Evolutionary conservation across 495 filamentous ascomycete genomes (phyloP), one percentile per base, ranked within the genome.

Genomic region (Elaphomyces granulatus): DNA sequence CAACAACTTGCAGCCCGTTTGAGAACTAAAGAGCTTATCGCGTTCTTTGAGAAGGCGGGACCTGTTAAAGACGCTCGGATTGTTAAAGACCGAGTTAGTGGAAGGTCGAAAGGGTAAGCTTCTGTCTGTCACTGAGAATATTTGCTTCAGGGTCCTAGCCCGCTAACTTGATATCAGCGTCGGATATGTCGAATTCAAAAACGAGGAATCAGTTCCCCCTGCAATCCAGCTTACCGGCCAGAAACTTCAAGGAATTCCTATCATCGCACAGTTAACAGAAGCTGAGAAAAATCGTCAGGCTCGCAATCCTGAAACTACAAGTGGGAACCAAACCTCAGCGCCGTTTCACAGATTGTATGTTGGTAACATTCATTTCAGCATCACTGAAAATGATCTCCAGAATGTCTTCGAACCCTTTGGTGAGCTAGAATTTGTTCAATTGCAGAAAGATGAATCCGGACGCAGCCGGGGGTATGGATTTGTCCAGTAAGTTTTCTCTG

Each of bases 281-380:
- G 92, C 90, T 45, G 92, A 99, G 60, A 99, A 99, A 68, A 99
- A 99, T 55, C 87, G 92, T 37, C 90, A 95, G 71, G 84, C 84
- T 40, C 85, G 87, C 46, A 88, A 74, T 49, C 74, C 81, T 38
- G 86, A 92, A 45, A 67, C 76, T 34, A 68, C 68, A 34, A 71
- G 70, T 47, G 68, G 65, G 44, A 71, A 78, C 34, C 68, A 74
- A 9, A 80, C 78, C 51, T 80, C 82, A 39, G 78, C 94, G 21
- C 92, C 92, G 20, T 99, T 96, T 67, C 92, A 99, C 66, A 80
- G 92, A 56, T 81, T 99, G 38, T 99, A 95, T 63, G 90, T 99
- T 49, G 92, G 92, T 59, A 99, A 99, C 55, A 94, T 99, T 50
- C 92, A 99, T 71, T 99, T 99, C 74, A 93, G 83, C 60, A 94